Evolutionary conservation across 2,329 filamentous ascomycete species (phyloP), one percentile per base, ranked within the genome.

Genomic region (Bipolaris bicolor): DNA sequence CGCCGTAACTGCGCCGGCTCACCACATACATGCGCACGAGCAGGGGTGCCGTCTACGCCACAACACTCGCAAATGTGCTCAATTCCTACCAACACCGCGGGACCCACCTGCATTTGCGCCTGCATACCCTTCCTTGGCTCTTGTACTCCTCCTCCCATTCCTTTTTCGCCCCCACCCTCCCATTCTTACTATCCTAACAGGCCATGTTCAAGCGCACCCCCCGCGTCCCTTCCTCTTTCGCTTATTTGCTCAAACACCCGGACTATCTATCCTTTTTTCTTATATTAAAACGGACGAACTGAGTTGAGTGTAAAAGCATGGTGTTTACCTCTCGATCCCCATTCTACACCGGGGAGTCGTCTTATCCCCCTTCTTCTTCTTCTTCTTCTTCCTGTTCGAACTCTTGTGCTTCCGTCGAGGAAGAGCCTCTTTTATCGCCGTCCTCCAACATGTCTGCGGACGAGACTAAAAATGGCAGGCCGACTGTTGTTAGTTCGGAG

Each of bases 61-160:
- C 34, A 57, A 54, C 24, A 3, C 11, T 57, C 54, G 49, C 58
- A 53, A 57, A 58, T 36, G 44, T 52, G 48, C 48, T 57, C 57
- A 34, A 34, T 36, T 7, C 7, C 13, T 7, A 1, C 34, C 7
- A 31, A 24, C 33, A 18, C 24, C 16, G 2, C 16, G 2, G 1
- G 18, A 20, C 44, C 1, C 6, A 7, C 1, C 13, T 24, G 22
- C 22, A 24, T 7, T 5, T 24, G 44, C 16, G 16, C 26, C 10
- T 33, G 44, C 43, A 18, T 46, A 18, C n/a, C 5, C 20, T 26
- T n/a, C n/a, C 26, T 26, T 36, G 10, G 20, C 3, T 34, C 22
- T 24, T 24, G 20, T 6, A n/a, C 24, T 24, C 22, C 5, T 24
- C 22, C 5, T 3, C 20, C 20, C 20, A 24, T 24, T 13, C 13